Conservation (phyloP, 2,329 filamentous ascomycete species). For the Claviceps lovelessii region DNA sequence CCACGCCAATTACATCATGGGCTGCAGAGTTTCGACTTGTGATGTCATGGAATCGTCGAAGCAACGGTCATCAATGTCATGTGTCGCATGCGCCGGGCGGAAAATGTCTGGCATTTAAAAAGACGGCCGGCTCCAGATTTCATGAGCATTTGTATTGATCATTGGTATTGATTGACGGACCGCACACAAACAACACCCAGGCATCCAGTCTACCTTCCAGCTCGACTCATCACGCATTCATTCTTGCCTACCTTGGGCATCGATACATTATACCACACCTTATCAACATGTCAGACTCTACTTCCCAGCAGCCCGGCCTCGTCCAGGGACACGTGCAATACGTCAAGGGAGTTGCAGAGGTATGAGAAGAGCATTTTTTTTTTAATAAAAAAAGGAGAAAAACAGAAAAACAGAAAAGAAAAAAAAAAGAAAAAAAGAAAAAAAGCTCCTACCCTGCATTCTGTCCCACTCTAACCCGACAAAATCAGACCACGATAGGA, state of each 20-base stretch:
- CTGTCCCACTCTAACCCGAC: not conserved
- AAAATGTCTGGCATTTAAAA: too few species aligned
- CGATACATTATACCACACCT: too few species aligned
- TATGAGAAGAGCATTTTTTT: too few species aligned
- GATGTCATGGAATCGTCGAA: slow-evolving; percentile 4
- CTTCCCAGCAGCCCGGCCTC: slow-evolving; percentile 38
- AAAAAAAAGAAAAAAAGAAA: too few species aligned
- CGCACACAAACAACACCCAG: too few species aligned
- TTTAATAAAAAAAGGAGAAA: slow-evolving; percentile 9
- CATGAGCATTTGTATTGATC: too few species aligned
- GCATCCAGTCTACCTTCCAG: not conserved
- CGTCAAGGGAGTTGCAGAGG: slow-evolving; percentile 53
- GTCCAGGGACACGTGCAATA: slow-evolving; percentile 52
- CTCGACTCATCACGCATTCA: not conserved
- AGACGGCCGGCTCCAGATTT: too few species aligned
- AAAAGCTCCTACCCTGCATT: too few species aligned
- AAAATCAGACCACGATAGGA: slow-evolving; percentile 42
- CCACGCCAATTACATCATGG: not conserved
- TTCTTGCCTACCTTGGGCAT: not conserved
- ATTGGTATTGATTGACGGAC: too few species aligned
- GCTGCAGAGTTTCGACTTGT: not conserved
- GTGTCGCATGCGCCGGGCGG: too few species aligned
- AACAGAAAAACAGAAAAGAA: too few species aligned
- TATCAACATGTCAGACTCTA: slow-evolving; percentile 1
- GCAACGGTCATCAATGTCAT: slow-evolving; percentile 8